A percentile compares a stretch with the other conserved stretches of the same genome.
phyloP scores from a whole-genome alignment of 2,329 filamentous ascomycete species.

The Calycina herbarum region DNA sequence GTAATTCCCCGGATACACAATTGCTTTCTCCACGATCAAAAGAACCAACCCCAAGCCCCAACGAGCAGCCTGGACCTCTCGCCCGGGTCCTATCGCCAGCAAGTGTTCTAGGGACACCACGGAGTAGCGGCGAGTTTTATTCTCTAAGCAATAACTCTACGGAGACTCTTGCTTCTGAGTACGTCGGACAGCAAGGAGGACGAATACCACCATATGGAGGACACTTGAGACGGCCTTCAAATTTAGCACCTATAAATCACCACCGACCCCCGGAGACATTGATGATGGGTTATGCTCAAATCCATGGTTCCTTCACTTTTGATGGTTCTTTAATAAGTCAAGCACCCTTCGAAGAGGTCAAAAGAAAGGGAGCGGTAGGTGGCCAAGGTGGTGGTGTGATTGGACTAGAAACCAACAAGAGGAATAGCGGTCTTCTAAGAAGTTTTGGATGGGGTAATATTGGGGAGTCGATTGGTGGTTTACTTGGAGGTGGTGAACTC shows the following conservation, averaged over 20 bases:
- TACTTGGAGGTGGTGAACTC: slow-evolving; percentile 83
- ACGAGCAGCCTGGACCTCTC: slow-evolving; percentile 62
- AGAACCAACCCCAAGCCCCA: slow-evolving; percentile 47
- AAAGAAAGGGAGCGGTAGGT: slow-evolving; percentile 86
- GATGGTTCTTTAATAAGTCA: slow-evolving; percentile 91
- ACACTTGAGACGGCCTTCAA: slow-evolving; percentile 46
- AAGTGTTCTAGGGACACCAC: slow-evolving; percentile 74
- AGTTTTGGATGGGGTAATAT: slow-evolving; percentile 86
- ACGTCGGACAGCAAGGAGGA: slow-evolving; percentile 56
- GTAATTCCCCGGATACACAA: slow-evolving; percentile 22
- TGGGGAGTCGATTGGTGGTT: slow-evolving; percentile 81
- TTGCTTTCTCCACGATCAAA: slow-evolving; percentile 33
- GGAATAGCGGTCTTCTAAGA: slow-evolving; percentile 76
- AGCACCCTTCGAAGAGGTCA: slow-evolving; percentile 90
- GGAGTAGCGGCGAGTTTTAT: slow-evolving; percentile 94
- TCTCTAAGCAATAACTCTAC: slow-evolving; percentile 92
- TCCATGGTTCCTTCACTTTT: slow-evolving; percentile 86
- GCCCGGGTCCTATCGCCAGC: slow-evolving; percentile 72
- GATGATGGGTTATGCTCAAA: slow-evolving; percentile 97
- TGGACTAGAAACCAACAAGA: slow-evolving; percentile 71
- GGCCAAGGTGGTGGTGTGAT: slow-evolving; percentile 86
- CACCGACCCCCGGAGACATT: slow-evolving; percentile 69
- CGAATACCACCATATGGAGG: slow-evolving; percentile 47
- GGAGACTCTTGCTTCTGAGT: slow-evolving; percentile 90
- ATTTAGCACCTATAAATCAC: slow-evolving; percentile 43